A percentile compares a stretch with the other conserved stretches of the same genome.
Conservation (phyloP, 2,329 filamentous ascomycete genomes). For the Phaeosphaeria sp. region DNA sequence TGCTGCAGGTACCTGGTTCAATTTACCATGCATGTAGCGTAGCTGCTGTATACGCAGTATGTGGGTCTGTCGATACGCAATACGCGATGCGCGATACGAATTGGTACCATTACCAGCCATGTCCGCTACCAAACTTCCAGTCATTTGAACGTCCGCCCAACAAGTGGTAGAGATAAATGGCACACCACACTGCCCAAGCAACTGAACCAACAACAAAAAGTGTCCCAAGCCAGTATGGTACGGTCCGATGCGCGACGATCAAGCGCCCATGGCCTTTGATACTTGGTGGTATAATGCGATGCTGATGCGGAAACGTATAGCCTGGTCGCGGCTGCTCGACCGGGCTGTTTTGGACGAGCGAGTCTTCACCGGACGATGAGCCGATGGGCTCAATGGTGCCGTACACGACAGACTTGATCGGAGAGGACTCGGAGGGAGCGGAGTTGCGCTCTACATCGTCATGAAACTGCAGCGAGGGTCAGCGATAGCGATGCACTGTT, state of each 20-base stretch:
- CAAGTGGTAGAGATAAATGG: slow-evolving; percentile 19
- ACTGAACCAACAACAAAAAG: slow-evolving; percentile 21
- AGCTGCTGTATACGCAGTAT: too few species aligned
- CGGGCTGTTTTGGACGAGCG: slow-evolving; percentile 17
- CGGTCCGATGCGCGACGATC: slow-evolving; percentile 22
- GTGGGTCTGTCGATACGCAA: too few species aligned
- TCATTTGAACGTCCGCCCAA: slow-evolving; percentile 15
- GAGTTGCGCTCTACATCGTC: slow-evolving; percentile 8
- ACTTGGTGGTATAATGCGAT: slow-evolving; percentile 30
- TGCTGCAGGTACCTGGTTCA: too few species aligned
- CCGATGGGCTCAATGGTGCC: slow-evolving; percentile 11
- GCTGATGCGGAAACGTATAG: slow-evolving; percentile 20
- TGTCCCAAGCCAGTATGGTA: slow-evolving; percentile 25
- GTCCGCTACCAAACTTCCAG: neutral
- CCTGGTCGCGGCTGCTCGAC: slow-evolving; percentile 9
- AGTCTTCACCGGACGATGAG: slow-evolving; percentile 14
- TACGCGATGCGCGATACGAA: too few species aligned
- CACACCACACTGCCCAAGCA: slow-evolving; percentile 29
- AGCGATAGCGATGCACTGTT: slow-evolving; percentile 8
- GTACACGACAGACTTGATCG: slow-evolving; percentile 17
- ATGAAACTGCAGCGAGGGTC: slow-evolving; percentile 9
- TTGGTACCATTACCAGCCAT: neutral
- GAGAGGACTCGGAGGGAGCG: slow-evolving; percentile 5
- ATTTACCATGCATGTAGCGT: too few species aligned
- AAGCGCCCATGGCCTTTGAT: slow-evolving; percentile 30